phyloP scores from a whole-genome alignment of 768 basidiomycete genomes.

The Floccularia luteovirens region DNA sequence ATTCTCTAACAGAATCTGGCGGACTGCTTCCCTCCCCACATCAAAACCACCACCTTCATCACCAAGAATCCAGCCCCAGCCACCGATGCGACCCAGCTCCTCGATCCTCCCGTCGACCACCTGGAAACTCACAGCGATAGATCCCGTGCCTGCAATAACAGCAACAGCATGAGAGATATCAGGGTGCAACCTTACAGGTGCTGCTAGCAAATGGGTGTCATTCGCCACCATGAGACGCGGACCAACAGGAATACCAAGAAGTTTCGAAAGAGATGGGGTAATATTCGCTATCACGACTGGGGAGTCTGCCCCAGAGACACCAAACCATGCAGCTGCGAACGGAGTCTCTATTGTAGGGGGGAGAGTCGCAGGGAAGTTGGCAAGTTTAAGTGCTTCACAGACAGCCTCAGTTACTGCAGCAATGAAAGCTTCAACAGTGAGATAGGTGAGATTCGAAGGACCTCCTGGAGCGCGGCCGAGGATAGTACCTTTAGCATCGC shows the following conservation, averaged over 20 bases:
- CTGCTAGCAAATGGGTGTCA: conserved; percentile 80
- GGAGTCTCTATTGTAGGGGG: conserved; percentile 24
- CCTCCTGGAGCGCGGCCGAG: conserved; percentile 64
- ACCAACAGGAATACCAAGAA: conserved; percentile 52
- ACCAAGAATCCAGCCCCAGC: conserved; percentile 82
- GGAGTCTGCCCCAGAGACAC: conserved; percentile 77
- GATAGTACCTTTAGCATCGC: conserved; percentile 46
- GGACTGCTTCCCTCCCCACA: conserved; percentile 70
- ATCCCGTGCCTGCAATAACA: conserved; percentile 78
- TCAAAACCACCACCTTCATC: conserved; percentile 82
- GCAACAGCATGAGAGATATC: conserved; percentile 60
- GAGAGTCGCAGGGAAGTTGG: conserved; percentile 24
- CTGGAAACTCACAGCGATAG: conserved; percentile 63
- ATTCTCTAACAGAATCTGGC: conserved; percentile 52
- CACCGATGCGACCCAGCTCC: conserved; percentile 66
- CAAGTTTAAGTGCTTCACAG: conserved; percentile 43
- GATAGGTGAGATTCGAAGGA: conserved; percentile 83
- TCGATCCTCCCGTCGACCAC: conserved; percentile 32
- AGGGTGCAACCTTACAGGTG: conserved; percentile 57
- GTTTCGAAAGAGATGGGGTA: conserved; percentile 40
- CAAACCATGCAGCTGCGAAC: conserved; percentile 77
- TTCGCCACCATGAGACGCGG: conserved; percentile 60
- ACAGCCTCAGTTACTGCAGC: conserved; percentile 44
- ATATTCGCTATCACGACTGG: conserved; percentile 52
- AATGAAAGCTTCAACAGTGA: conserved; percentile 55